Base-by-base conservation (phyloP, 768 basidiomycete species). In the Suillus alpinus region DNA sequence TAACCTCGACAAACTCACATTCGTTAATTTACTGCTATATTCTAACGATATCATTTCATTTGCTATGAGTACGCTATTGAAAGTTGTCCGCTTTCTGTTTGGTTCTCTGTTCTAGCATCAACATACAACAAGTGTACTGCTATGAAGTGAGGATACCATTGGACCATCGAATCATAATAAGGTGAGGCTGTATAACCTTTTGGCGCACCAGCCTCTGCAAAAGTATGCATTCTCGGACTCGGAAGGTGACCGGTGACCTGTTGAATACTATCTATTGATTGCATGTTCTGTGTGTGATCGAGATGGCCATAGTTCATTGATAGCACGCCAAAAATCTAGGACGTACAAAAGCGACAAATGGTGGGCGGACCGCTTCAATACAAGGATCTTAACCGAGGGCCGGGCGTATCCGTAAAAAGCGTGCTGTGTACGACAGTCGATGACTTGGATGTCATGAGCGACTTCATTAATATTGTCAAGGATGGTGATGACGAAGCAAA, bases 401-500 rank as follows among this genome's bases (percentile, higher is more conserved):
- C 31, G 68, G 59, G 62, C 59, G 62, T 34, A 64, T 65, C 16
- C 64, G 56, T 12, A 68, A 68, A 56, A 69, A 59, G 36, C 49
- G 58, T 36, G 47, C 62, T 39, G 73, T 71, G 32, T 65, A 73
- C 26, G 69, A 72, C 16, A 23, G 76, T 79, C 12, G 73, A 73
- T 7, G 78, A 80, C 52, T 34, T 34, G 34, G 76, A 78, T 58
- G 76, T 79, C 56, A 63, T 82, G 69, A 77, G 74, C 56, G 81
- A 84, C 64, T 84, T 84, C 63, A 85, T 84, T 41, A 1, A 41
- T 41, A 41, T 18, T 58, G 80, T 83, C 0, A 63, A 80, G 32
- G 74, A 71, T 49, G 81, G 82, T 63, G 84, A 84, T 64, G 83
- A 83, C 53, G 81, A 84, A 56, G 83, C 84, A 78, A 81, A 63